These are phyloP conservation scores for Odontarrhena argentea DNA, from an alignment of 345 rosid genomes.

Conservation along the genomic window DNA sequence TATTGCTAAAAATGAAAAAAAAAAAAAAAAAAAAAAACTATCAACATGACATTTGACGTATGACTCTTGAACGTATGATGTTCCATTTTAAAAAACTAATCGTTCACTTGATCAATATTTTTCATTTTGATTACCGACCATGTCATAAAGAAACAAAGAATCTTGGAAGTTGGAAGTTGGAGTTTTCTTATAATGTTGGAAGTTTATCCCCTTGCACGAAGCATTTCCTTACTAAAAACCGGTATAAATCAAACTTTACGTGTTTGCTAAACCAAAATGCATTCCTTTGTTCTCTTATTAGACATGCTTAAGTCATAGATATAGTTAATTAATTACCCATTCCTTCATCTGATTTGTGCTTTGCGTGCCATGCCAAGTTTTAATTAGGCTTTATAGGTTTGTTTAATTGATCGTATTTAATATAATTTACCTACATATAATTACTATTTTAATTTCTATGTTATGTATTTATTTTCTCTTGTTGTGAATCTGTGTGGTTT, in stretches of 20 bases:
- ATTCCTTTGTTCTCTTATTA: not conserved
- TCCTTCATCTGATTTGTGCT: constrained; percentile 9
- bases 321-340: not conserved
- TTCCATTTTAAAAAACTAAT: not conserved
- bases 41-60: too few relatives aligned
- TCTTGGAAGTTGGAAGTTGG: constrained; percentile 15
- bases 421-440: not conserved
- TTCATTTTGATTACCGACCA: not conserved
- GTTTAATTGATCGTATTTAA: not conserved
- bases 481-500: not conserved
- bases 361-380: constrained; percentile 5
- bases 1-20: too few relatives aligned
- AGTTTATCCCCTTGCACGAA: constrained; percentile 15
- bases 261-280: constrained; percentile 17
- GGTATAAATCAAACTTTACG: constrained; percentile 25
- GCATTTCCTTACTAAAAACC: constrained; percentile 15
- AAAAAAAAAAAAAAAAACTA: too few relatives aligned
- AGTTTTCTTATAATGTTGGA: constrained; percentile 7
- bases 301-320: not conserved
- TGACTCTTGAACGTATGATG: too few relatives aligned
- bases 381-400: not conserved
- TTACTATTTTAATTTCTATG: not conserved
- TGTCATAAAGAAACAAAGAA: constrained; percentile 25
- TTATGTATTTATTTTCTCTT: not conserved
- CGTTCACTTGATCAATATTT: not conserved